Base-by-base conservation (phyloP, 2,329 filamentous ascomycete species). In the Exophiala alcalophila region DNA sequence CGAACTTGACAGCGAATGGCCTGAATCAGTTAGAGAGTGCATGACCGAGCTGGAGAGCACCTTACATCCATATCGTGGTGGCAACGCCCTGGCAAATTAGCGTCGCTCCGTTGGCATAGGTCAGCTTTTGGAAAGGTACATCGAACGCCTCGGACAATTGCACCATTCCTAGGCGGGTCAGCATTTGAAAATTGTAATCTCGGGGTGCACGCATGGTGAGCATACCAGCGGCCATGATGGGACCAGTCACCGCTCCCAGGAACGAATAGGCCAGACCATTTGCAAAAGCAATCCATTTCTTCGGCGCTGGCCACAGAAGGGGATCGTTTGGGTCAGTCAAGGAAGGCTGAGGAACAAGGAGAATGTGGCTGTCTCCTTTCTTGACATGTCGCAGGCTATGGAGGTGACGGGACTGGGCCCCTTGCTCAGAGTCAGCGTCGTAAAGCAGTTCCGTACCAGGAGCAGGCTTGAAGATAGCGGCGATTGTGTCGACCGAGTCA, bases 281-380 rank as follows among this genome's bases (percentile, higher is more conserved):
- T 8, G 10, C 10, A 32, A 40, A 40, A 2, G 27, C 18, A 4
- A 15, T 16, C 37, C 37, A 40, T 24, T 40, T 40, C 15, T 40
- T 40, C 8, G 4, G 11, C 7, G 20, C 15, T 3, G 37, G 41
- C 73, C 73, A 73, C 45, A 72, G 77, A 23, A 78, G 60, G 2
- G 74, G 74, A 48, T 77, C 74, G 29, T 75, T 71, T 4, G 72
- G 69, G 47, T 77, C 70, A 3, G 27, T 32, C 19, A 40, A 15
- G n/a, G 37, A 40, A 21, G 37, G 37, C 14, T 40, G 37, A 9
- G 37, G 37, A n/a, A 40, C 37, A 16, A 40, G 12, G 7, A 40
- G 20, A 25, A 40, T n/a, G 19, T 40, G 37, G 12, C 37, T 15
- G 15, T 40, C 37, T 23, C 37, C 37, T 14, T 11, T 7, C 25